Evolutionary conservation across 768 basidiomycete genomes (phyloP).

Genomic region (Macrolepiota dolichaula): DNA sequence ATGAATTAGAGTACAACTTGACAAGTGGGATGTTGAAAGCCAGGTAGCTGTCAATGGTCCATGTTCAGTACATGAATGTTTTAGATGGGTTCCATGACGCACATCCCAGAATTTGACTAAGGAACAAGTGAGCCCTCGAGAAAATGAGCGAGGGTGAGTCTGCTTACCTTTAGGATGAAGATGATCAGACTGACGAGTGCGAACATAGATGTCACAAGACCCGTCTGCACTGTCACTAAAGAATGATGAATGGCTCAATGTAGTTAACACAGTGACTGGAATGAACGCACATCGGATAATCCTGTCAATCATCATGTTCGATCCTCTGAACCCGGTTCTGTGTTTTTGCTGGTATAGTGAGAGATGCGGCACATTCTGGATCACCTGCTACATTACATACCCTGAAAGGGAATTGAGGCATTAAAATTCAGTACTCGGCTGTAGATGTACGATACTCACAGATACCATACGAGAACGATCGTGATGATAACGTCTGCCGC

Average conservation of each 20-base stretch:
- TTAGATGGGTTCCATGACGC: neutral
- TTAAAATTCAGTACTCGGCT: neutral
- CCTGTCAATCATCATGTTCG: neutral
- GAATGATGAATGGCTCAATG: neutral
- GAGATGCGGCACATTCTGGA: neutral
- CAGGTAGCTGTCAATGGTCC: neutral
- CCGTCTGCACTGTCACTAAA: neutral
- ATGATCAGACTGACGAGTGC: neutral
- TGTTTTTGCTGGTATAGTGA: neutral
- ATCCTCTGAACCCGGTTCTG: neutral
- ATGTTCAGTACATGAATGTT: neutral
- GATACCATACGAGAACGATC: neutral
- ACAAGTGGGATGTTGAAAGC: neutral
- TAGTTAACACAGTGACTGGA: neutral
- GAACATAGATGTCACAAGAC: neutral
- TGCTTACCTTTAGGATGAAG: neutral
- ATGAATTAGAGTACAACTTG: slow-evolving; percentile 4
- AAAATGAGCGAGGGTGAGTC: neutral
- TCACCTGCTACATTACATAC: neutral
- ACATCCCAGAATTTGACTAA: neutral
- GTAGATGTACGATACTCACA: neutral
- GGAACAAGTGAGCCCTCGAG: neutral
- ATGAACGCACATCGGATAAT: neutral
- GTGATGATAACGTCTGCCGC: neutral
- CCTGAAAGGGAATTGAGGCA: neutral